Base-by-base conservation (phyloP, 805 yeast species). In the Ogataea naganishii region DNA sequence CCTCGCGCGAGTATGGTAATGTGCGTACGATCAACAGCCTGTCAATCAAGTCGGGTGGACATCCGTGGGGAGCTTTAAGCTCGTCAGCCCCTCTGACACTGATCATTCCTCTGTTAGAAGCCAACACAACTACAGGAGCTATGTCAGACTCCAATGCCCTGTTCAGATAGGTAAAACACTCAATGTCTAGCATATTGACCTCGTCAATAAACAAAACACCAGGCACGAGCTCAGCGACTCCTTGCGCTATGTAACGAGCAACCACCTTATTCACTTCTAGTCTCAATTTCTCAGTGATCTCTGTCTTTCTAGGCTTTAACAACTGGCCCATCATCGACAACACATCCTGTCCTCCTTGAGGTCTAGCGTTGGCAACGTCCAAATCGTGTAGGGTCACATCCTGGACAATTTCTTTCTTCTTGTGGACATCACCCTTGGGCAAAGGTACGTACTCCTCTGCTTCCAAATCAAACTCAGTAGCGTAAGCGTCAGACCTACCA, bases 351-450 rank as follows among this genome's bases (percentile, higher is more conserved):
- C 98, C 98, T 39, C 97, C 98, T 49, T 74, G 80, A 14, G 97
- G 98, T 47, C 92, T 74, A 2, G 97, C 88, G 53, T 92, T 92
- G 28, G 97, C 96, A 34, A 85, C 81, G 57, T 92, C 99, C 52
- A 92, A 69, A 56, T 92, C 99, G 55, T 92, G 96, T 45, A 92
- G 69, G 3, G 97, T 84, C 26, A 92, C 96, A 44, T 92, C 96
- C 62, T 92, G 99, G 14, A 92, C 95, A 46, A 89, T 86, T 59
- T 92, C 97, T 56, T 92, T 92, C 69, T 92, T 86, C 55, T 89
- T 88, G 64, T 92, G 98, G 26, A 92, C 95, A 58, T 92, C 99
- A 31, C 98, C 98, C 62, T 92, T 94, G 37, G 99, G 99, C 46
- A 94, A 69, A 24, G 98, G 96, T 14, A 92, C 97, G 57, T 92